phyloP scores from a whole-genome alignment of 345 rosid genomes.

The Syzygium grande region DNA sequence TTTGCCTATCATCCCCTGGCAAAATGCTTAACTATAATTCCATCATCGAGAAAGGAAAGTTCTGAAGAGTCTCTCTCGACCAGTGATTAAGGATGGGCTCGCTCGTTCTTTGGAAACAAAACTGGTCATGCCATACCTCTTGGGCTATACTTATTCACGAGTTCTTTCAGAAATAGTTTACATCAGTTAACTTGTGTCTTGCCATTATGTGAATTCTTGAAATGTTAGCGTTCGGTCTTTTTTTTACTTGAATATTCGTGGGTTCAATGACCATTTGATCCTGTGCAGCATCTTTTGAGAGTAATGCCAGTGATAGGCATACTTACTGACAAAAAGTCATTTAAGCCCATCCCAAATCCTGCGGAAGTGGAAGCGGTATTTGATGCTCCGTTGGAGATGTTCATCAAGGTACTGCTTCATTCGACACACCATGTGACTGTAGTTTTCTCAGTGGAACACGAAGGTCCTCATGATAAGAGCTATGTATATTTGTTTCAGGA shows the following conservation, averaged over 20 bases:
- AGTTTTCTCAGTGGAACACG: background rate
- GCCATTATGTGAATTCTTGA: background rate
- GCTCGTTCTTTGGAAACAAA: background rate
- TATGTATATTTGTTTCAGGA: conserved; percentile 16
- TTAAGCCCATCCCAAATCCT: conserved; percentile 61
- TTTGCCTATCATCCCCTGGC: background rate
- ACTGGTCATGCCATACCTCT: background rate
- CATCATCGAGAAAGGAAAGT: background rate
- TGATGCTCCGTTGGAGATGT: conserved; percentile 93
- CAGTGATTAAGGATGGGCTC: background rate
- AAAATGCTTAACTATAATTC: background rate
- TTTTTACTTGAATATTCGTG: background rate
- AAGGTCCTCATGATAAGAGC: background rate
- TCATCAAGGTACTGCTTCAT: conserved; percentile 48
- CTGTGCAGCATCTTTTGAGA: conserved; percentile 77
- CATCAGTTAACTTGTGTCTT: background rate
- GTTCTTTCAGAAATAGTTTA: background rate
- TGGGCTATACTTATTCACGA: background rate
- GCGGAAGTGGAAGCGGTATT: conserved; percentile 85
- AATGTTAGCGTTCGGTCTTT: background rate
- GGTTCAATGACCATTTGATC: background rate
- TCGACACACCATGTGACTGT: background rate
- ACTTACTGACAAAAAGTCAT: conserved; percentile 39
- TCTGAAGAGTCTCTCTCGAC: background rate
- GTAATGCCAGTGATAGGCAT: conserved; percentile 86